Evolutionary conservation across 345 rosid species (phyloP), one percentile per base, ranked within the genome.

Genomic region (Dipteronia dyeriana): DNA sequence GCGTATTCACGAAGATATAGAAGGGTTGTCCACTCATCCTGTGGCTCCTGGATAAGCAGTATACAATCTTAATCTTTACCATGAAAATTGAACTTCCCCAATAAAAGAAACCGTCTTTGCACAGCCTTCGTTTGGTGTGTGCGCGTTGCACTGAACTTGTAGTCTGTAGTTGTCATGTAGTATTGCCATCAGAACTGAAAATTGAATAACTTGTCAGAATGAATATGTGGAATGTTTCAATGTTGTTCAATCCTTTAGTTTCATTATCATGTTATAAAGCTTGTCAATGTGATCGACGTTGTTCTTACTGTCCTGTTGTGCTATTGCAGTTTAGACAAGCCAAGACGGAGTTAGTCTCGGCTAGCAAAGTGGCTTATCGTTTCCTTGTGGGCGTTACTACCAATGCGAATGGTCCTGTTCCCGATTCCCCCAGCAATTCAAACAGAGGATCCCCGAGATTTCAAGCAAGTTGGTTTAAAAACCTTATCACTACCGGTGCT

Each of bases 361-460:
- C 99, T 34, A 94, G 99, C 90, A 96, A 90, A 88, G 98, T 91
- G 82, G 98, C 98, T 16, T 97, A 92, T 84, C 93, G 94, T 51
- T 94, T 94, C 76, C 91, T 97, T 53, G 22, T 82, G 54, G 91
- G 94, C 29, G 93, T 89, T 12, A 75, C 91, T 22, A 79, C 97
- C 1, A 84, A 84, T 60, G 78, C 23, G 54, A 79, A 79, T 41
- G 81, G 84, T 9, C 57, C 83, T 59, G 47, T 75, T 38, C 70
- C 84, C 2, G 99, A 88, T 76, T 81, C 88, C 56, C 84, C 90
- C 5, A 76, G 87, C 82, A 90, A 75, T 83, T 84, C 93, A 71
- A 91, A 85, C 72, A 83, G 89, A 77, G 92, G 93, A 67, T 70
- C 51, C 77, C 84, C 91, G 59, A 85, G 87, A 81, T 82, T 92